Evolutionary conservation across 768 basidiomycete species (phyloP).

Genomic region (Tephrocybe sp.): DNA sequence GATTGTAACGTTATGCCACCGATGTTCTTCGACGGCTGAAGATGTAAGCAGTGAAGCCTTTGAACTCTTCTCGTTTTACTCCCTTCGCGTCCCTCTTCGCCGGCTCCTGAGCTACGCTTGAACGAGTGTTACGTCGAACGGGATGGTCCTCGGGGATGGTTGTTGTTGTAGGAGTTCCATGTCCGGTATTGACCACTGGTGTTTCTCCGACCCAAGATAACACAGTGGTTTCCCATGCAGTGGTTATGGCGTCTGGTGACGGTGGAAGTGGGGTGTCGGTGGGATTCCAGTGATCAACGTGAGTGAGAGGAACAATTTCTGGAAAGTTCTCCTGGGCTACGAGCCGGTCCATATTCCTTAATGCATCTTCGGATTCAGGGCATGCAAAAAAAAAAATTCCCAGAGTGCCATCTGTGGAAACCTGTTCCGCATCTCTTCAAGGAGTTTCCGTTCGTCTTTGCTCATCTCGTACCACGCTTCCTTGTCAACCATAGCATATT

Average conservation of each 20-base stretch:
- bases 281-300: neutral
- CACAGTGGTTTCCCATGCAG: neutral
- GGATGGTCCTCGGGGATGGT: too few species aligned
- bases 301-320: neutral
- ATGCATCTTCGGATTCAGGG: neutral
- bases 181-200: too few species aligned
- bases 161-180: too few species aligned
- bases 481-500: neutral
- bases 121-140: too few species aligned
- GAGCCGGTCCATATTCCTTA: neutral
- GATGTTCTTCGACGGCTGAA: too few species aligned
- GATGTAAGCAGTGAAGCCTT: too few species aligned
- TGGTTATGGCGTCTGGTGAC: neutral
- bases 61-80: too few species aligned
- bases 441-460: neutral
- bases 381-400: neutral
- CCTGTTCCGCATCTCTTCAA: neutral
- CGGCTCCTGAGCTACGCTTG: too few species aligned
- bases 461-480: neutral
- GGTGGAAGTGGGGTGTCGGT: neutral
- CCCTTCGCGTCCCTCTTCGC: too few species aligned
- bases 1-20: neutral
- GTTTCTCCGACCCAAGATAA: neutral
- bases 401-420: neutral
- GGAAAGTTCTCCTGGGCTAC: neutral